phyloP scores from a whole-genome alignment of 371 early-diverging fungal genomes.

The Choanephora cucurbitarum region DNA sequence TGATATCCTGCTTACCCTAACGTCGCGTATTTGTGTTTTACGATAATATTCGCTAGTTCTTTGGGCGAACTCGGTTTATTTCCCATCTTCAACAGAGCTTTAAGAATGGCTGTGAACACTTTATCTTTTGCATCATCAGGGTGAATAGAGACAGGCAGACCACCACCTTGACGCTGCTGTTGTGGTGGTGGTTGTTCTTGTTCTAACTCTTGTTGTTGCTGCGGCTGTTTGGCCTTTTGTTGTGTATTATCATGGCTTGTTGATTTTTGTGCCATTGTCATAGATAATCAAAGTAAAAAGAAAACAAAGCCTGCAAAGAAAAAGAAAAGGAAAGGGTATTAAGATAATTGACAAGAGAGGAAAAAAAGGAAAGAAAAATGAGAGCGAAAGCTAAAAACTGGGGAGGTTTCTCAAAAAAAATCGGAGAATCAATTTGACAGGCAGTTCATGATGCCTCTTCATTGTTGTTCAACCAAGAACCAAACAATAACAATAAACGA shows the following conservation, averaged over 20 bases:
- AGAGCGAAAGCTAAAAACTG: not conserved
- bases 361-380: not conserved
- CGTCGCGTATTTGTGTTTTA: conserved; percentile 73
- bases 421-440: not conserved
- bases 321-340: not conserved
- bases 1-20: conserved; percentile 58
- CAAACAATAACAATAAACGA: conserved; percentile 4
- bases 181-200: not conserved
- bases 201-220: too few relatives aligned
- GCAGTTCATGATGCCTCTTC: not conserved
- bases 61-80: conserved; percentile 84
- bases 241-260: conserved; percentile 9
- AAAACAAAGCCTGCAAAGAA: not conserved
- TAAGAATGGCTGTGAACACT: conserved; percentile 81
- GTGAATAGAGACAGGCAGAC: conserved; percentile 54
- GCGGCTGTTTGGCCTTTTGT: not conserved
- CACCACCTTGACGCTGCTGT: conserved; percentile 9
- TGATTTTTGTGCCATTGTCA: conserved; percentile 19
- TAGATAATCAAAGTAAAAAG: not conserved
- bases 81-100: conserved; percentile 69
- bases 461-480: not conserved
- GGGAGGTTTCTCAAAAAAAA: conserved; percentile 6
- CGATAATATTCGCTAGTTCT: conserved; percentile 76
- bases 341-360: not conserved
- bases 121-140: conserved; percentile 82